Evolutionary conservation across 768 basidiomycete genomes (phyloP).

Genomic region (Collybia sordida): DNA sequence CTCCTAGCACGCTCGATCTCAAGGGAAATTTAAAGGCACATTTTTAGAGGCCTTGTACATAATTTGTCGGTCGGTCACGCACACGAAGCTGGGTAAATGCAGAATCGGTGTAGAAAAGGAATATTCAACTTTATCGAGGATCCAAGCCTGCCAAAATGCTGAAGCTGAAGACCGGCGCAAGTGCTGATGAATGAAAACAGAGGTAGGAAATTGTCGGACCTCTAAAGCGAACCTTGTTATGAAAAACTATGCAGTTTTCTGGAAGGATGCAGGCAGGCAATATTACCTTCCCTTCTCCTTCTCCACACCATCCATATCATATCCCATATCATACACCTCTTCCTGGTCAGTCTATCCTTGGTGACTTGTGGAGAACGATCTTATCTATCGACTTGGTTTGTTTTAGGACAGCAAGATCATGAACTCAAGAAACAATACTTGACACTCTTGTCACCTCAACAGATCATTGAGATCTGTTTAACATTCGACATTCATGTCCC

Average conservation of each 20-base stretch:
- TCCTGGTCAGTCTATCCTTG: slow-evolving; percentile 20
- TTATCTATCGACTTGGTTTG: neutral
- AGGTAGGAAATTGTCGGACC: slow-evolving; percentile 13
- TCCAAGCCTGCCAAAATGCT: too few relatives aligned
- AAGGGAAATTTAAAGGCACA: too few relatives aligned
- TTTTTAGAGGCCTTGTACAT: too few relatives aligned
- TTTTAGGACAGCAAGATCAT: slow-evolving; percentile 43
- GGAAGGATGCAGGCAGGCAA: slow-evolving; percentile 60
- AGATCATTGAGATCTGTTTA: slow-evolving; percentile 80
- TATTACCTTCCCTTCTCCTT: slow-evolving; percentile 34
- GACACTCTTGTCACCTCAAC: slow-evolving; percentile 59
- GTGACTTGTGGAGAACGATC: too few relatives aligned
- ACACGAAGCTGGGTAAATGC: too few relatives aligned
- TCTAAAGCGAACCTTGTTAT: slow-evolving; percentile 56
- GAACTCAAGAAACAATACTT: slow-evolving; percentile 75
- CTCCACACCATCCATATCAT: slow-evolving; percentile 35
- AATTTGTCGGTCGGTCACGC: too few relatives aligned
- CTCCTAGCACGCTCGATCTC: too few relatives aligned
- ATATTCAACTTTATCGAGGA: too few relatives aligned
- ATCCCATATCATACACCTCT: slow-evolving; percentile 32
- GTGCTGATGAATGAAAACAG: too few relatives aligned
- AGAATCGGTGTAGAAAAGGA: too few relatives aligned
- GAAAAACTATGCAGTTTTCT: slow-evolving; percentile 72
- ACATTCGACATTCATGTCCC: slow-evolving; percentile 70
- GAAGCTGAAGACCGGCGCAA: too few relatives aligned